Conservation (phyloP, 2,329 filamentous ascomycete genomes). For the Raffaelea ambrosiae region DNA sequence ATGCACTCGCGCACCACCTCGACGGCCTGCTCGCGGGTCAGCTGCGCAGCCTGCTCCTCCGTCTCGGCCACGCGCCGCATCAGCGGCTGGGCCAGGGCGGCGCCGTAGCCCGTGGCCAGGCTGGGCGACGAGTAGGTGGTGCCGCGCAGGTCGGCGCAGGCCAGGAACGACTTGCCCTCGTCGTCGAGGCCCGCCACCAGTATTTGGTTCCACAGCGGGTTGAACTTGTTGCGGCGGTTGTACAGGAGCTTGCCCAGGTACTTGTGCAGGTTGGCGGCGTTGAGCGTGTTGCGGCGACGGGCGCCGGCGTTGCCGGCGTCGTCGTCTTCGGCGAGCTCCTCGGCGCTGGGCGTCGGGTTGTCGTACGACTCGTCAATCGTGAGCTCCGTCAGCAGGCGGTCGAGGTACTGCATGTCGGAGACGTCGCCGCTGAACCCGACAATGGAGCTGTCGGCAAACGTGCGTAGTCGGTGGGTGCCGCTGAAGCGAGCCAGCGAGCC, state of each 20-base stretch:
- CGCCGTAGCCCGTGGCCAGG: slow-evolving; percentile 87
- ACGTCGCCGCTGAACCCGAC: slow-evolving; percentile 96
- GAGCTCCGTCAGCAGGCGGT: slow-evolving; percentile 80
- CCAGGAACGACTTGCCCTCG: slow-evolving; percentile 75
- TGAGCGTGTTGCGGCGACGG: slow-evolving; percentile 48
- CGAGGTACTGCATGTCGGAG: slow-evolving; percentile 98
- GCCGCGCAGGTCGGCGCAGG: slow-evolving; percentile 82
- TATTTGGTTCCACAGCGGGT: slow-evolving; percentile 95
- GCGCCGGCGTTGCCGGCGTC: slow-evolving; percentile 61
- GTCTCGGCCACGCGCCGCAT: slow-evolving; percentile 78
- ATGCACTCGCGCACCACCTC: slow-evolving; percentile 83
- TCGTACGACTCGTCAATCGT: slow-evolving; percentile 85
- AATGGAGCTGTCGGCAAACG: slow-evolving; percentile 75
- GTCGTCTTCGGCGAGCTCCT: slow-evolving; percentile 10
- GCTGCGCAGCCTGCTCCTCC: slow-evolving; percentile 63
- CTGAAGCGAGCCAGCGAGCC: slow-evolving; percentile 95
- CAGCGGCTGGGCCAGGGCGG: slow-evolving; percentile 87
- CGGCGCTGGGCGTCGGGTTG: slow-evolving; percentile 23
- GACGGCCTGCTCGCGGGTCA: slow-evolving; percentile 72
- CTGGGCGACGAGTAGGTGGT: slow-evolving; percentile 85
- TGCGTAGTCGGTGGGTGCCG: slow-evolving; percentile 88
- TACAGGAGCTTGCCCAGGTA: slow-evolving; percentile 96
- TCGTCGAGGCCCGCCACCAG: slow-evolving; percentile 84
- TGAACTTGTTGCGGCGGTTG: slow-evolving; percentile 87
- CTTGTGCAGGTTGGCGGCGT: slow-evolving; percentile 90